Conservation (phyloP, 148 eudicot species). For the Amaranthus cruentus region DNA sequence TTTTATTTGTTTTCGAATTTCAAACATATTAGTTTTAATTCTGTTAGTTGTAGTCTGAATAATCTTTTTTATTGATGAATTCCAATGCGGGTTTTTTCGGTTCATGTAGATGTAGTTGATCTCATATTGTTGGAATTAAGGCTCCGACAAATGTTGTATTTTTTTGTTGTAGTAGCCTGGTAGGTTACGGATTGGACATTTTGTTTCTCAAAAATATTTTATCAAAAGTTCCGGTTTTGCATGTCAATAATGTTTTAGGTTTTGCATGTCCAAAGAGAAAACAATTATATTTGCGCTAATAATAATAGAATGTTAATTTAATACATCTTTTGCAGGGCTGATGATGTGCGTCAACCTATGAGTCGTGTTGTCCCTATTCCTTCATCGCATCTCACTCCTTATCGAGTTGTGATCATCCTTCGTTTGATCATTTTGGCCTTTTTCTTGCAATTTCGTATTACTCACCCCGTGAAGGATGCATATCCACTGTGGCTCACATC, state of each 20-base stretch:
- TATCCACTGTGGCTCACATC: slow-evolving; percentile 95
- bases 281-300: neutral
- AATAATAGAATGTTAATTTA: neutral
- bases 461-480: slow-evolving; percentile 91
- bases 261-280: neutral
- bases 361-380: slow-evolving; percentile 85
- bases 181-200: too few relatives aligned
- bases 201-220: neutral
- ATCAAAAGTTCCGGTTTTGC: neutral
- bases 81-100: too few relatives aligned
- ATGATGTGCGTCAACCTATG: slow-evolving; percentile 92
- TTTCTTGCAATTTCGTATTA: slow-evolving; percentile 88
- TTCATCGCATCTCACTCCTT: slow-evolving; percentile 80
- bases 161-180: neutral
- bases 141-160: neutral
- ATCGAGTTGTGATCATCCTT: slow-evolving; percentile 78
- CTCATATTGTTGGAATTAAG: too few relatives aligned
- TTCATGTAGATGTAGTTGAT: too few relatives aligned
- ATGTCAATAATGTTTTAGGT: neutral
- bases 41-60: too few relatives aligned
- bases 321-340: slow-evolving; percentile 59
- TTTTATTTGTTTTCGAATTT: neutral
- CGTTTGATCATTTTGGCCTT: slow-evolving; percentile 83
- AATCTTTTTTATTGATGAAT: too few relatives aligned
- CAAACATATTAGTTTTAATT: too few relatives aligned